A percentile compares a stretch with the other conserved stretches of the same genome.
Evolutionary conservation across 129 eudicot species (phyloP).

Genomic region (Oenanthe sinensis): DNA sequence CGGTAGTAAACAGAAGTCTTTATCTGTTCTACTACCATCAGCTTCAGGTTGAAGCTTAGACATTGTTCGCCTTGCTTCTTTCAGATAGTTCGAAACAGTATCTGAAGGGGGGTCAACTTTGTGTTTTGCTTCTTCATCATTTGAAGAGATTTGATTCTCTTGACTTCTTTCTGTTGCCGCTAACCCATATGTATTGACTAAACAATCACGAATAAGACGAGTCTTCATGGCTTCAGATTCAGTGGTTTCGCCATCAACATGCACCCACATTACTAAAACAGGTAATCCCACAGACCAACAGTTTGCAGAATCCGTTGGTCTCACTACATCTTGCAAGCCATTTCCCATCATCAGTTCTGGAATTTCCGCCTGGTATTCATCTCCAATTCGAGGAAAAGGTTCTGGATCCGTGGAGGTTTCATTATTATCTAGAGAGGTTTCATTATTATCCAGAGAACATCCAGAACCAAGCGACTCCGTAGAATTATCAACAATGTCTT

Average conservation of each 20-base stretch:
- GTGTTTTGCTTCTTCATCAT: constrained; percentile 4
- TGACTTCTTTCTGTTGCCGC: constrained; percentile 11
- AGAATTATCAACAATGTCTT: constrained; percentile 15
- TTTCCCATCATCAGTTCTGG: constrained; percentile 26
- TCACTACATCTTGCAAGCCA: constrained; percentile 14
- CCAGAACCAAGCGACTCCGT: constrained; percentile 23
- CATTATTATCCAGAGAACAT: constrained; percentile 25
- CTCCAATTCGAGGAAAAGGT: constrained; percentile 38
- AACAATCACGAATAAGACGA: neutral
- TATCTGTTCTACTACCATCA: neutral
- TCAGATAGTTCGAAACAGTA: neutral
- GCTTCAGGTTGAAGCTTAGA: neutral
- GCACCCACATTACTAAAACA: constrained; percentile 39
- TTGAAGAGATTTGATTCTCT: constrained; percentile 13
- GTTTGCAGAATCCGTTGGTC: constrained; percentile 6
- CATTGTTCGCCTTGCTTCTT: constrained; percentile 3
- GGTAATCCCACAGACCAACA: constrained; percentile 25
- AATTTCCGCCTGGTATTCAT: constrained; percentile 43
- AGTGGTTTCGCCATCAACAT: constrained; percentile 5
- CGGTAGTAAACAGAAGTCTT: neutral
- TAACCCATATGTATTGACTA: neutral
- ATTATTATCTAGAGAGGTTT: constrained; percentile 24
- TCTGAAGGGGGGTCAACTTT: constrained; percentile 11
- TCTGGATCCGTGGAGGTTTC: constrained; percentile 32
- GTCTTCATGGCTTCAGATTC: constrained; percentile 3